Evolutionary conservation across 2,329 filamentous ascomycete genomes (phyloP).

Genomic region (Chrysoporthe puriensis): DNA sequence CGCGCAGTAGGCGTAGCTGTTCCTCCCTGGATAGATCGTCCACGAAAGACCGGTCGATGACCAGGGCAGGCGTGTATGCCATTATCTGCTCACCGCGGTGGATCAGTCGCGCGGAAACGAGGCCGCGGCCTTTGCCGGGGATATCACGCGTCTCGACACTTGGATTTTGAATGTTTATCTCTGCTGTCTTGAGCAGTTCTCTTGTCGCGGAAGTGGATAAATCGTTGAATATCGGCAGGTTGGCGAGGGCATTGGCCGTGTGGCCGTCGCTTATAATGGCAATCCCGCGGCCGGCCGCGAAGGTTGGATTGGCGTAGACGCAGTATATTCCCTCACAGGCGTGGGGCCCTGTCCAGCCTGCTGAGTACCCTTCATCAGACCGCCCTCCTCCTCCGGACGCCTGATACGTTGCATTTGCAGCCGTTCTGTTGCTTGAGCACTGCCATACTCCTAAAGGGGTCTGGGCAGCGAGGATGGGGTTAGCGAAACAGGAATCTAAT

Average conservation of each 20-base stretch:
- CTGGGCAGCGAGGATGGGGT: slow-evolving; percentile 12
- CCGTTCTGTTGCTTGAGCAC: slow-evolving; percentile 6
- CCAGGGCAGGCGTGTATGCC: slow-evolving; percentile 23
- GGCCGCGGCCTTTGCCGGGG: slow-evolving; percentile 22
- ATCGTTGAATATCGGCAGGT: slow-evolving; percentile 20
- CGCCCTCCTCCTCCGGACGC: neutral
- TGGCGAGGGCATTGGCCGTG: slow-evolving; percentile 27
- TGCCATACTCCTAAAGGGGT: neutral
- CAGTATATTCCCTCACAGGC: slow-evolving; percentile 28
- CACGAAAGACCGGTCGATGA: slow-evolving; percentile 24
- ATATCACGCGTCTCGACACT: slow-evolving; percentile 12
- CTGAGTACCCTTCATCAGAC: slow-evolving; percentile 12
- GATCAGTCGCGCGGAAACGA: slow-evolving; percentile 16
- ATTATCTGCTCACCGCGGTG: slow-evolving; percentile 25
- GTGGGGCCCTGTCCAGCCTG: slow-evolving; percentile 29
- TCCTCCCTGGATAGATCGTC: slow-evolving; percentile 16
- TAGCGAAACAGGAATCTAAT: slow-evolving; percentile 11
- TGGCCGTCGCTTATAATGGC: slow-evolving; percentile 28
- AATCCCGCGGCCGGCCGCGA: slow-evolving; percentile 28
- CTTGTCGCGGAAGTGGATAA: slow-evolving; percentile 5
- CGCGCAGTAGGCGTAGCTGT: slow-evolving; percentile 24
- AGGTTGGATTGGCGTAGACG: slow-evolving; percentile 27
- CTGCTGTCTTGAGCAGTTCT: slow-evolving; percentile 1
- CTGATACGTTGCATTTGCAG: neutral
- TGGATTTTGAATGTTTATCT: slow-evolving; percentile 9